These are phyloP conservation scores for Penicillium rolfsii DNA, from an alignment of 2,329 filamentous ascomycete species.

Conservation along the genomic window DNA sequence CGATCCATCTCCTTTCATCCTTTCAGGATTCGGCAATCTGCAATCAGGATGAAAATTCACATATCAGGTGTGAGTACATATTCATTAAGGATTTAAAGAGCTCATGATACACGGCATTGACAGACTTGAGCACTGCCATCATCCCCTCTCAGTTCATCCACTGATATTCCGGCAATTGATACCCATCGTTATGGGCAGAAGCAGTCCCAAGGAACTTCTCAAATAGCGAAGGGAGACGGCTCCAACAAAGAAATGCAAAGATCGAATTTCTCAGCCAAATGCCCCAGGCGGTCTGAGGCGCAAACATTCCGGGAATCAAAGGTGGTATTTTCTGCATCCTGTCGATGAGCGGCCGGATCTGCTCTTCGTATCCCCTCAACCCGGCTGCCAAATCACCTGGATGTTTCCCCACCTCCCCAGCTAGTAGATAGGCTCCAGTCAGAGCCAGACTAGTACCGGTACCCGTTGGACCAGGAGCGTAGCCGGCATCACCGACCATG, in stretches of 20 bases:
- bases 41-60: not conserved
- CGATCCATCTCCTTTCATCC: not conserved
- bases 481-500: conserved; percentile 46
- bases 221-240: conserved; percentile 28
- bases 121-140: not conserved
- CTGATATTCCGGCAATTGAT: conserved; percentile 46
- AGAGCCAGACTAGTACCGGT: conserved; percentile 40
- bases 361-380: conserved; percentile 42
- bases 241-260: conserved; percentile 48
- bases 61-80: not conserved
- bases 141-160: conserved; percentile 22
- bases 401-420: conserved; percentile 49
- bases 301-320: conserved; percentile 42
- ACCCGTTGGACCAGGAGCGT: conserved; percentile 37
- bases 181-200: conserved; percentile 38
- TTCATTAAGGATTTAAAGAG: not conserved
- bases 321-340: conserved; percentile 40
- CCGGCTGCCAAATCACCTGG: conserved; percentile 38
- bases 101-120: not conserved
- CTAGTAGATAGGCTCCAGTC: conserved; percentile 56
- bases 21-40: not conserved
- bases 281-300: conserved; percentile 52
- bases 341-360: conserved; percentile 42
- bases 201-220: conserved; percentile 37
- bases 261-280: conserved; percentile 51